Percentiles rank a stretch among this genome's conserved stretches.
Evolutionary conservation across 495 filamentous ascomycete genomes (phyloP).

Genomic region (Elaphomyces granulatus): DNA sequence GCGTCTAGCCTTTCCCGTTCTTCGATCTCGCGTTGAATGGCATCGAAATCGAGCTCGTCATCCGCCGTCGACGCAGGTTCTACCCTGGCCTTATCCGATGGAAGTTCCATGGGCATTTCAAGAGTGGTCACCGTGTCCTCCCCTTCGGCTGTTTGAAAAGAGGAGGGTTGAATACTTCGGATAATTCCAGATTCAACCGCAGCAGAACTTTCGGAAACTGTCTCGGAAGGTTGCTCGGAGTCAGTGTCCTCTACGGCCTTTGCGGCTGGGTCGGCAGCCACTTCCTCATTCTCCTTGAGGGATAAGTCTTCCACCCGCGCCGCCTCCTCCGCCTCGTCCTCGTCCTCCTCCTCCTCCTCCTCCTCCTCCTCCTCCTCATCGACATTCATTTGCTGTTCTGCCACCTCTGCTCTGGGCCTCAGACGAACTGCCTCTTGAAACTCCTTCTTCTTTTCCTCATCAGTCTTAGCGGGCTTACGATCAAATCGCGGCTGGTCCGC

Average conservation of each 20-base stretch:
- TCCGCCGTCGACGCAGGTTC: constrained; percentile 18
- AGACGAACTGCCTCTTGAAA: constrained; percentile 51
- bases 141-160: too few relatives aligned
- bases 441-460: constrained; percentile 56
- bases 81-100: constrained; percentile 5
- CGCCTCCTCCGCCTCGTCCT: constrained; percentile 13
- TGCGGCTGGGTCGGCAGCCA: constrained; percentile 19
- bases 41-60: constrained; percentile 38
- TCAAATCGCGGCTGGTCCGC: constrained; percentile 45
- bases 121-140: constrained; percentile 4
- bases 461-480: constrained; percentile 46
- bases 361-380: too few relatives aligned
- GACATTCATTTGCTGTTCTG: constrained; percentile 37
- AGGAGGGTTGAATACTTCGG: not conserved
- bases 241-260: not conserved
- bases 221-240: constrained; percentile 2
- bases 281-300: constrained; percentile 28
- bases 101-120: constrained; percentile 32
- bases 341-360: constrained; percentile 29
- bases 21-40: constrained; percentile 36
- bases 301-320: constrained; percentile 8
- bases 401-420: constrained; percentile 42
- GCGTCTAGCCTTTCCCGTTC: constrained; percentile 25
- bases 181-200: too few relatives aligned
- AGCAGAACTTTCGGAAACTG: constrained; percentile 7